Evolutionary conservation across 148 eudicot genomes (phyloP).

Genomic region (Chenopodium formosanum): DNA sequence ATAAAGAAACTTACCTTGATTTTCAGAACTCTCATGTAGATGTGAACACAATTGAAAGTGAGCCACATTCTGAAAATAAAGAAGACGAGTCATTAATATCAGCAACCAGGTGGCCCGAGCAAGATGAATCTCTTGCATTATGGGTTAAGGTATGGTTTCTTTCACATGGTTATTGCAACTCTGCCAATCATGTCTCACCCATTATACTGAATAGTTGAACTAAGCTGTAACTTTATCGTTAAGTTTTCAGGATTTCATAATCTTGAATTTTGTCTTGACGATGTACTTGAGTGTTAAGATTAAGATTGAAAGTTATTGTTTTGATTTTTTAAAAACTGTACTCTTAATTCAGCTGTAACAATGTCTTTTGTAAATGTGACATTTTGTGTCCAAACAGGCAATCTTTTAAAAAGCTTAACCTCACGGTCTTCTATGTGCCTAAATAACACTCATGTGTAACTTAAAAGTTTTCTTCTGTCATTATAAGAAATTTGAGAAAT

Average conservation of each 20-base stretch:
- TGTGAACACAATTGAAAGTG: constrained; percentile 57
- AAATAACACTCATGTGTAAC: background rate
- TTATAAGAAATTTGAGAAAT: background rate
- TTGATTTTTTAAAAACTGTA: background rate
- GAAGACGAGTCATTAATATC: constrained; percentile 46
- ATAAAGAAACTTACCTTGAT: constrained; percentile 40
- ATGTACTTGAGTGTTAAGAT: background rate
- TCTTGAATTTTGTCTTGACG: background rate
- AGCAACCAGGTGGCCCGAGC: constrained; percentile 53
- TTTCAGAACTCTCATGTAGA: constrained; percentile 53
- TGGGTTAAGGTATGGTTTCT: constrained; percentile 86
- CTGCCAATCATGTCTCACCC: background rate
- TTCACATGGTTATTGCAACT: background rate
- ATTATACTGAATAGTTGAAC: background rate
- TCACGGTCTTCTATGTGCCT: background rate
- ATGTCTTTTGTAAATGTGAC: background rate
- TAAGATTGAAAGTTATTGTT: background rate
- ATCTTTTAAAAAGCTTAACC: background rate
- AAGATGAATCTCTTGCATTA: constrained; percentile 73
- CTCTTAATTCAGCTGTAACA: background rate
- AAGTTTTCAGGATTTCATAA: background rate
- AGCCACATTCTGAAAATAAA: constrained; percentile 31
- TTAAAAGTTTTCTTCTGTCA: background rate
- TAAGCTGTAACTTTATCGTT: background rate
- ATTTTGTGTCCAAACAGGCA: background rate